Base-by-base conservation (phyloP, 345 rosid genomes). In the Arabidopsis arenosa region DNA sequence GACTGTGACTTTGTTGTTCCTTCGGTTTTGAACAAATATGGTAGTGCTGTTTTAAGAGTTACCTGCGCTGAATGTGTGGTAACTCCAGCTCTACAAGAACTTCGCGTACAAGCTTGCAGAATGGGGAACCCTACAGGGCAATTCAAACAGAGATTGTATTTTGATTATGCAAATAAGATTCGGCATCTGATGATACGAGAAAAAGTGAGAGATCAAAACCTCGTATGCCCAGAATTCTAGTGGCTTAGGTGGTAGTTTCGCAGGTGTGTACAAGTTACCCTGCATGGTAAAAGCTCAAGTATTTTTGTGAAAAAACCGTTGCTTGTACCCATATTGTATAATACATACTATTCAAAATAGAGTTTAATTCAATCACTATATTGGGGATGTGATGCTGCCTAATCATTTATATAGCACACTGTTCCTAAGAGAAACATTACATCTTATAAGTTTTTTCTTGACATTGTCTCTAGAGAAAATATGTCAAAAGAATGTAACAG, bases 171-270 rank as follows among this genome's bases (percentile, higher is more conserved):
- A 6, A 14, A 68, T 14, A 74, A 54, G 45, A 60, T 10, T 21
- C 0, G 6, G 57, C 32, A 12, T 62, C 1, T 39, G 63, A 68
- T 5, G 7, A 55, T 10, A n/a, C 5, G 28, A 18, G 18, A 12
- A 62, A 37, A 13, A 5, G 61, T 18, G 47, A 39, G 66, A 49
- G 67, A 43, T 71, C 64, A 0, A 62, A 51, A 90, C 98, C 93
- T 94, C 95, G 12, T 88, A 90, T 48, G 97, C 86, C 97, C 98
- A 94, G 70, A 92, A 14, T 78, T 85, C 97, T 30, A 94, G 89
- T 44, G 93, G 95, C 79, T 89, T 85, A 32, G 97, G 97, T 59
- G 97, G 98, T 77, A 88, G 75, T 81, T 83, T 90, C 49, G 98
- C 85, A 23, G 89, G 91, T 59, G 82, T 82, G 70, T 94, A 92